A percentile compares a stretch with the other conserved stretches of the same genome.
phyloP scores from a whole-genome alignment of 106 monocot genomes.

The Phalaenopsis aphrodite region DNA sequence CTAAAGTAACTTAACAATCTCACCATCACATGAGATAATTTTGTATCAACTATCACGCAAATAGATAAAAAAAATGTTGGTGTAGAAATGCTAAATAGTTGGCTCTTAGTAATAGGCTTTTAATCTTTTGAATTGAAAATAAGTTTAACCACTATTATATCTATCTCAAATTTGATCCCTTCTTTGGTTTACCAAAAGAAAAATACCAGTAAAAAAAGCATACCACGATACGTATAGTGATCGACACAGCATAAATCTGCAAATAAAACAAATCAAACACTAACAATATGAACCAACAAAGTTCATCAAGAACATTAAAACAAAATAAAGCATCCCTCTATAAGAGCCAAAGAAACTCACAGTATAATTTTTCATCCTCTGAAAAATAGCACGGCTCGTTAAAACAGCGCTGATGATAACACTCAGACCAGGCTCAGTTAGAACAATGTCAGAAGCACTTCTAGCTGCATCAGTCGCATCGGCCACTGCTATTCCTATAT shows the following conservation, averaged over 20 bases:
- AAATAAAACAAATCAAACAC: slow-evolving; percentile 6
- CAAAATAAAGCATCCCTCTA: not conserved
- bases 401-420: slow-evolving; percentile 16
- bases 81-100: no score
- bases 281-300: not conserved
- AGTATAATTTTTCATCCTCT: slow-evolving; percentile 19
- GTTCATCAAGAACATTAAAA: not conserved
- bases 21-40: no score
- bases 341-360: not conserved
- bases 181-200: not conserved
- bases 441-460: slow-evolving; percentile 92
- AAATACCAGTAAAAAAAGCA: slow-evolving; percentile 10
- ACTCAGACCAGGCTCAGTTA: slow-evolving; percentile 16
- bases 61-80: no score
- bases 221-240: slow-evolving; percentile 96
- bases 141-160: no score
- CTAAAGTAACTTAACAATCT: no score
- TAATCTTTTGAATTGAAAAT: no score
- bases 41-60: no score
- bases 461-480: slow-evolving; percentile 97
- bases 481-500: slow-evolving; percentile 94
- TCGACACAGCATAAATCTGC: slow-evolving; percentile 98
- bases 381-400: slow-evolving; percentile 20
- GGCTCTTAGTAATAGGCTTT: no score
- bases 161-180: no score